Base-by-base conservation (phyloP, 257 asterid genomes). In the Lantana camara region DNA sequence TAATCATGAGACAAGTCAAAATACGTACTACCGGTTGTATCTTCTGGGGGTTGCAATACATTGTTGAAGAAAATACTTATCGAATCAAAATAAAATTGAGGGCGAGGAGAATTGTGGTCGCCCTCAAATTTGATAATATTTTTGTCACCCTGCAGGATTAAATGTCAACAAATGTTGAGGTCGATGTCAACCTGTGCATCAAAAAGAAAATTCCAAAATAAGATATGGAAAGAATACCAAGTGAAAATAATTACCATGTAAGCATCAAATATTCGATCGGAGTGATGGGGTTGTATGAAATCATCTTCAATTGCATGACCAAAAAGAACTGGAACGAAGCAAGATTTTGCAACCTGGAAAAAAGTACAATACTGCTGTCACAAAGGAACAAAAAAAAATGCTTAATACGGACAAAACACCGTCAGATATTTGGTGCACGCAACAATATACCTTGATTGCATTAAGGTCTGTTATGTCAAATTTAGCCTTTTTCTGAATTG, bases 61-160 rank as follows among this genome's bases (percentile, higher is more conserved):
- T 86, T 89, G 81, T 89, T 89, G 86, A 89, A 89, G 57, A 89
- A 89, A 51, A 89, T 89, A 68, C 95, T 82, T 49, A 89, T 84
- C 3, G 97, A 89, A 73, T 89, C 97, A 11, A 89, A 89, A 78
- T 89, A 89, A 67, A 89, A 89, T 41, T 86, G 89, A 57, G 97
- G 97, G 9, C 97, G 95, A 0, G 87, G 87, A 65, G 96, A 89
- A 76, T 89, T 89, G 81, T 89, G 96, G 60, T 89, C 96, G 20
- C 96, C 96, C 64, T 89, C 96, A 55, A 89, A 89, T 77, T 81
- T 89, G 69, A 89, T 89, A 54, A 89, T 84, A 78, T 89, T 89
- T 82, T 89, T 89, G 79, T 86, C 95, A 51, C 96, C 96, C 96
- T 89, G 76, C 52, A 64, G 56, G 53, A 68, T 72, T 12, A 56